Base-by-base conservation (phyloP, 441 rosid species). In the Adansonia rubrostipa region DNA sequence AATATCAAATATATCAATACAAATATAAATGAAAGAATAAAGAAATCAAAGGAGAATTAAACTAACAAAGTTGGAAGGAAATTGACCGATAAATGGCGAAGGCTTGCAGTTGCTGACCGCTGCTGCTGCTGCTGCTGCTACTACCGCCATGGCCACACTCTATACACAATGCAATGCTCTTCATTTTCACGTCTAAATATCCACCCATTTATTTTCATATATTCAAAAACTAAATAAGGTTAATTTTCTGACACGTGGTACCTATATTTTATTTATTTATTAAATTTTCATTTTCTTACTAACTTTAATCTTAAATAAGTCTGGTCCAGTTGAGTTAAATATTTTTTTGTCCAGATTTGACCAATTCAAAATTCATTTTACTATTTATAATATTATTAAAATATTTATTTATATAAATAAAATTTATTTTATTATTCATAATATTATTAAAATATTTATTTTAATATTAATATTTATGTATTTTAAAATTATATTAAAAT, bases 31-130 rank as follows among this genome's bases (percentile, higher is more conserved):
- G 6, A 60, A 9, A 3, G 28, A 61, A 24, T 14, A 62, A 63
- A 63, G 0, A 63, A 11, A 13, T 2, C 22, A 14, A 63, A 6
- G 67, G 13, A 8, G 63, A 76, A 54, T 50, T 71, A 74, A 44
- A 72, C 86, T 78, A 80, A 90, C 96, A 57, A 67, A 67, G 81
- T 48, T 82, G 58, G 81, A 74, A 54, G 87, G 82, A 70, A 84
- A 84, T 66, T 83, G 87, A 78, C 86, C 84, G 77, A 81, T 81
- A 82, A 91, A 91, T 71, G 89, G 91, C 42, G 91, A 88, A 72
- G 93, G 90, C 78, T 87, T 89, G 90, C 86, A 86, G 88, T 84
- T 80, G 84, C 89, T 74, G 74, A 81, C 78, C 67, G 81, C 15
- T 42, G 54, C 85, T 73, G 87, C 86, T 60, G 64, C 33, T 24